Evolutionary conservation across 2,329 filamentous ascomycete genomes (phyloP).

Genomic region (Tolypocladium paradoxum): DNA sequence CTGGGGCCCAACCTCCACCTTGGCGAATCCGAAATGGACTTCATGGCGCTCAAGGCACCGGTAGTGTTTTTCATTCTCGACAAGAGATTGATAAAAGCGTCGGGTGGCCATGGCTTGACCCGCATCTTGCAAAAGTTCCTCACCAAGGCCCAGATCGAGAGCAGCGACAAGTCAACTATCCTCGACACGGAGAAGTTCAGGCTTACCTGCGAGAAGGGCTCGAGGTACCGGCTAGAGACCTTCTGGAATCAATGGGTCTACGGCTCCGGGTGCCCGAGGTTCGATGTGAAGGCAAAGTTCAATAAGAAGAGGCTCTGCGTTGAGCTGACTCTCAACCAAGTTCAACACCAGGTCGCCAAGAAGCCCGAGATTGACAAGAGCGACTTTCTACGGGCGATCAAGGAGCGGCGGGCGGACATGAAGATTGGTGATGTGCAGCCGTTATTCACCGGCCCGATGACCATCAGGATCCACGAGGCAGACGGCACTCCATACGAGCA

Average conservation of each 20-base stretch:
- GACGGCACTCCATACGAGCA: constrained; percentile 98
- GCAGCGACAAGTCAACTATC: constrained; percentile 54
- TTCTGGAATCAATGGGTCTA: constrained; percentile 95
- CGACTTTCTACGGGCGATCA: constrained; percentile 74
- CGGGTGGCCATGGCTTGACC: constrained; percentile 67
- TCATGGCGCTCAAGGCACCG: constrained; percentile 82
- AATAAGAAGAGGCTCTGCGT: constrained; percentile 97
- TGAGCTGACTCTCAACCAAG: constrained; percentile 79
- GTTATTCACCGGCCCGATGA: constrained; percentile 94
- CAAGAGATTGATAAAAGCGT: constrained; percentile 78
- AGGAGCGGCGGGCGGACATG: constrained; percentile 64
- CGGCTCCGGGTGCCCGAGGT: constrained; percentile 78
- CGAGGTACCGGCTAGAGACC: constrained; percentile 72
- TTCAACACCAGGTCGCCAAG: constrained; percentile 39
- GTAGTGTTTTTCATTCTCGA: constrained; percentile 91
- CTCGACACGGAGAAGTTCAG: constrained; percentile 69
- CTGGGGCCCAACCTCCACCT: constrained; percentile 69
- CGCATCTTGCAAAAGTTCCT: constrained; percentile 81
- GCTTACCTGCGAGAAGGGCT: constrained; percentile 75
- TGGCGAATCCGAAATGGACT: constrained; percentile 77
- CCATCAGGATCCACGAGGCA: constrained; percentile 92
- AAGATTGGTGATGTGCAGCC: constrained; percentile 59
- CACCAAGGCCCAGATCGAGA: constrained; percentile 65
- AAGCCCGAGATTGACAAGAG: constrained; percentile 50
- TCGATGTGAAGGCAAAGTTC: constrained; percentile 78